Conservation (phyloP, 192 early-diverging fungal genomes). For the Podila minutissima region DNA sequence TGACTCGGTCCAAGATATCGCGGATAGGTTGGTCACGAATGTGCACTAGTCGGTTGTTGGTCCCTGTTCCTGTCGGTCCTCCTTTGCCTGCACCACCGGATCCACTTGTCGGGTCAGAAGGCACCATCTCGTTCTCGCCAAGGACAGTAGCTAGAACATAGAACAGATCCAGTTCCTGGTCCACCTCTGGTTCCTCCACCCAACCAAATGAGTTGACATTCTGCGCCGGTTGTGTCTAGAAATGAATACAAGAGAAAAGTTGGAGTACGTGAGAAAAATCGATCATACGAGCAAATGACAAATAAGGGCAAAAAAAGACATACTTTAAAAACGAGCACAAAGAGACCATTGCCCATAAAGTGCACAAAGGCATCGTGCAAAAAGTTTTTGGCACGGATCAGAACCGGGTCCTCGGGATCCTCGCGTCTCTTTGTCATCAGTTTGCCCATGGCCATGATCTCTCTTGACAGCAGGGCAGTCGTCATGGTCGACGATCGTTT, state of each 20-base stretch:
- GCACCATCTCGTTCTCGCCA: slow-evolving; percentile 58
- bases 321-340: slow-evolving; percentile 72
- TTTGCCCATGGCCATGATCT: slow-evolving; percentile 65
- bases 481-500: slow-evolving; percentile 64
- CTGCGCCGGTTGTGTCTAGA: slow-evolving; percentile 24
- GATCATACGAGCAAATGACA: not conserved
- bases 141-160: slow-evolving; percentile 61
- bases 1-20: slow-evolving; percentile 62
- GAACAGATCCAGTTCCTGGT: slow-evolving; percentile 63
- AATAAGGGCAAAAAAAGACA: not conserved
- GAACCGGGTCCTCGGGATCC: slow-evolving; percentile 54
- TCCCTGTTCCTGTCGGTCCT: not conserved
- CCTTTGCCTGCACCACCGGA: not conserved
- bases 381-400: slow-evolving; percentile 61
- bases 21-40: slow-evolving; percentile 66
- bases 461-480: slow-evolving; percentile 62
- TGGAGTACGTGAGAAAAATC: not conserved
- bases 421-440: slow-evolving; percentile 62
- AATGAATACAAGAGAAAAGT: not conserved
- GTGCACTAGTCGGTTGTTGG: slow-evolving; percentile 37
- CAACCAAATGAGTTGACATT: slow-evolving; percentile 32
- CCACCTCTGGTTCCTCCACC: slow-evolving; percentile 50
- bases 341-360: slow-evolving; percentile 67
- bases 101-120: slow-evolving; percentile 40
- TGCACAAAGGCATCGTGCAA: slow-evolving; percentile 61